Percentiles rank a stretch among this genome's conserved stretches.
Conservation (phyloP, 1,284 basidiomycete species). For the Ganoderma sinense region DNA sequence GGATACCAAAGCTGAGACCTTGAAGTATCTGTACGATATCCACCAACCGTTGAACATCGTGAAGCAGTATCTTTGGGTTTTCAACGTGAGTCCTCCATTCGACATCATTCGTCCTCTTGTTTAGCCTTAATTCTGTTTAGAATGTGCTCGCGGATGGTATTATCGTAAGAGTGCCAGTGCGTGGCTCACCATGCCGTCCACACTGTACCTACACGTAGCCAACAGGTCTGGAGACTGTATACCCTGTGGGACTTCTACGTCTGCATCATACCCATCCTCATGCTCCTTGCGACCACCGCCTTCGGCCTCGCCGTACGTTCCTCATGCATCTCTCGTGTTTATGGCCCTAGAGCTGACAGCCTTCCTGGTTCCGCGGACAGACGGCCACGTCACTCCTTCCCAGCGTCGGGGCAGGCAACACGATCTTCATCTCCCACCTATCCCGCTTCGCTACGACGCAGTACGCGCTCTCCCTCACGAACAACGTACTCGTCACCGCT, state of each 20-base stretch:
- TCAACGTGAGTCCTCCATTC: background rate
- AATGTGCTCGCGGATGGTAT: background rate
- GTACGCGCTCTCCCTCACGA: background rate
- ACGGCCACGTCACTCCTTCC: slow-evolving; percentile 2
- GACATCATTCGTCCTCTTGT: background rate
- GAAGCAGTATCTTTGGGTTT: background rate
- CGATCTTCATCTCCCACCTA: background rate
- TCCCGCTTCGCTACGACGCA: background rate
- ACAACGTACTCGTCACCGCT: slow-evolving; percentile 4
- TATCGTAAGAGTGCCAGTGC: background rate
- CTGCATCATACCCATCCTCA: slow-evolving; percentile 2
- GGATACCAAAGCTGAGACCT: background rate
- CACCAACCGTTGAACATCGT: background rate
- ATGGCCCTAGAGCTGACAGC: background rate
- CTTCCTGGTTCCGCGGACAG: background rate
- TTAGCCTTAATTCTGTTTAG: background rate
- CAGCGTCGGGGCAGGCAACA: background rate
- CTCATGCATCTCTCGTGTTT: background rate
- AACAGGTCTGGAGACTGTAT: slow-evolving; percentile 1
- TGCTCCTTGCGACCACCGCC: background rate
- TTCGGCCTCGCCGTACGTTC: background rate
- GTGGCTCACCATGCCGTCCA: background rate
- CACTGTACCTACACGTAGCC: background rate
- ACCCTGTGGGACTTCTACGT: background rate
- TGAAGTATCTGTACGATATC: background rate